Base-by-base conservation (phyloP, 805 yeast species). In the Wickerhamiella sorbophila region DNA sequence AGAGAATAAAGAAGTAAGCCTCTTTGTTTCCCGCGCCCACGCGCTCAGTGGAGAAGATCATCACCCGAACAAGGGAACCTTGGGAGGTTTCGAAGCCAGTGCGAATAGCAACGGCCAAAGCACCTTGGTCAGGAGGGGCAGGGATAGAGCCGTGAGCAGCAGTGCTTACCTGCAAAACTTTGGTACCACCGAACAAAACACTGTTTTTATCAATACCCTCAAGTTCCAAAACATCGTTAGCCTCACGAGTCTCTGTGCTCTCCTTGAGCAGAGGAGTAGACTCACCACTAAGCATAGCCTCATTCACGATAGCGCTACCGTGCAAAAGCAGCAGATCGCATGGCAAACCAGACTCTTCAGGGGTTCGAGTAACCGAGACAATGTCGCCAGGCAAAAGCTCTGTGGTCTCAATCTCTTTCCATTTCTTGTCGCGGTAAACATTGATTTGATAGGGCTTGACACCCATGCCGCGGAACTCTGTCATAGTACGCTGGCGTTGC, bases 71-170 rank as follows among this genome's bases (percentile, higher is more conserved):
- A 45, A 91, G 73, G 42, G 94, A 82, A 55, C 98, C 98, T 66
- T 91, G 98, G 33, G 95, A 79, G 33, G 98, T 91, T 64, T 91
- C 98, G 57, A 91, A 91, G n/a, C 98, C 98, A 36, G 96, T 88
- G 60, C 84, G 86, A 33, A 82, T 67, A 39, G 87, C 96, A 43
- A 81, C 63, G 5, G 97, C 97, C 38, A 87, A 61, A 24, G 95
- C 94, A 60, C 98, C 98, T 31, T 70, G 64, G 60, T 91, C 96
- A 35, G 98, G 97, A 42, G 95, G 77, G 27, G 71, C 53, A 12
- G 79, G 74, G 36, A 79, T 58, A 12, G 46, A 46, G 31, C 49
- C 44, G 17, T 59, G 51, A 48, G 71, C 73, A 12, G 91, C 81
- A 37, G 75, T 60, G 33, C 94, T 77, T 26, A 87, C 94, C 66